phyloP scores from a whole-genome alignment of 106 monocot species.

The Iris macrosiphon region DNA sequence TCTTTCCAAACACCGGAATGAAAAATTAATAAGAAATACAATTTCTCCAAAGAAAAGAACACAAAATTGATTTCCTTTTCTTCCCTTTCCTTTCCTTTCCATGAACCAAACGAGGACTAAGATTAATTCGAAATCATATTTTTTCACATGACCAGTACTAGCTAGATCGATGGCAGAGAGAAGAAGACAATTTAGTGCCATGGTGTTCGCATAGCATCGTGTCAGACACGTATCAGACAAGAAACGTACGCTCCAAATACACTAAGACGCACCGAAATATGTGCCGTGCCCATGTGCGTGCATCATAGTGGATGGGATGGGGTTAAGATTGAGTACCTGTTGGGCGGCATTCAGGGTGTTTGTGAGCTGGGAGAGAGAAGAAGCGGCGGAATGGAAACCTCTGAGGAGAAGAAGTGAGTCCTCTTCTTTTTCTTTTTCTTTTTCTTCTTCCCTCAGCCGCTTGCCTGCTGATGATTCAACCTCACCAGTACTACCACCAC shows the following conservation, averaged over 20 bases:
- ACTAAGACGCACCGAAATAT: not conserved
- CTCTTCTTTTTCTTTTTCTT: too few relatives aligned
- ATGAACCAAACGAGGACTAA: too few relatives aligned
- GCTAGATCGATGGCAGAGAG: not conserved
- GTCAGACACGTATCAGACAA: too few relatives aligned
- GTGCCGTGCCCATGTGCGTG: not conserved
- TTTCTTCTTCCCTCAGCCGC: slow-evolving; percentile 49
- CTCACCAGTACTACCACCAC: not conserved
- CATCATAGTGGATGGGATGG: not conserved
- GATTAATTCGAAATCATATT: too few relatives aligned
- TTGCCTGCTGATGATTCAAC: slow-evolving; percentile 41
- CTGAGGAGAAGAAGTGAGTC: slow-evolving; percentile 70
- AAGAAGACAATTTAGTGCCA: not conserved
- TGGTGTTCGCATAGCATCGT: too few relatives aligned
- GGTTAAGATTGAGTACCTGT: slow-evolving; percentile 27
- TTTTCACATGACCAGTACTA: too few relatives aligned
- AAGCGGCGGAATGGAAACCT: slow-evolving; percentile 81
- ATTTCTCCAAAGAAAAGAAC: too few relatives aligned
- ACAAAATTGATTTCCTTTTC: too few relatives aligned
- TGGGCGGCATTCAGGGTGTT: slow-evolving; percentile 46
- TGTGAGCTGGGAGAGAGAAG: slow-evolving; percentile 74
- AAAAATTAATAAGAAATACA: too few relatives aligned
- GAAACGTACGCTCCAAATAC: not conserved
- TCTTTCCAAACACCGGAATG: too few relatives aligned
- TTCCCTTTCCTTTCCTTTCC: too few relatives aligned